A percentile compares a stretch with the other conserved stretches of the same genome.
Evolutionary conservation across 352 stramenopile species (phyloP).

Genomic region (Globisporangium heterothallicum): DNA sequence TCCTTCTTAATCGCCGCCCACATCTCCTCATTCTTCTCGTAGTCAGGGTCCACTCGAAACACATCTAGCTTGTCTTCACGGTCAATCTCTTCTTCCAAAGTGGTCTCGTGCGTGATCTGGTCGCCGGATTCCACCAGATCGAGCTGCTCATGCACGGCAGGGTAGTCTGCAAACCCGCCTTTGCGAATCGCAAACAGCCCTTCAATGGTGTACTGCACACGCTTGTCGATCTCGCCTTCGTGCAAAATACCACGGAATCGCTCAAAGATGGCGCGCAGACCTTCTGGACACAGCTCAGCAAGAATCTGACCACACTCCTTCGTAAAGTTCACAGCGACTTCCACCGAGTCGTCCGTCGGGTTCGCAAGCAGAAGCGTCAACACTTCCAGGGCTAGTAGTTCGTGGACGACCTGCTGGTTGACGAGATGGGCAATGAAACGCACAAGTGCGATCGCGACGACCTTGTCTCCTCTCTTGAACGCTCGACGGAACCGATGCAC

Average conservation of each 20-base stretch:
- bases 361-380: slow-evolving; percentile 95
- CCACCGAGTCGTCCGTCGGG: slow-evolving; percentile 97
- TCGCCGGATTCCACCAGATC: slow-evolving; percentile 98
- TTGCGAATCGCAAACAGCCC: slow-evolving; percentile 96
- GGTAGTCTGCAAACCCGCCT: slow-evolving; percentile 93
- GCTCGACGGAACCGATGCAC: slow-evolving; percentile 93
- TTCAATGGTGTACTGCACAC: slow-evolving; percentile 98
- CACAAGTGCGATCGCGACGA: slow-evolving; percentile 91
- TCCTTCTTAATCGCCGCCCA: slow-evolving; percentile 95
- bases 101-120: slow-evolving; percentile 98
- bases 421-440: slow-evolving; percentile 98
- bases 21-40: slow-evolving; percentile 94
- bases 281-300: slow-evolving; percentile 77
- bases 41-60: slow-evolving; percentile 94
- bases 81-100: slow-evolving; percentile 95
- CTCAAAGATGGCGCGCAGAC: slow-evolving; percentile 96
- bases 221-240: slow-evolving; percentile 96
- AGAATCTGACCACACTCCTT: slow-evolving; percentile 94
- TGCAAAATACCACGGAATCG: slow-evolving; percentile 96
- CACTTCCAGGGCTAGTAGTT: slow-evolving; percentile 97
- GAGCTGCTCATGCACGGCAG: slow-evolving; percentile 91
- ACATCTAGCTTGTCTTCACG: slow-evolving; percentile 95
- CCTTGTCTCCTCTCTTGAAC: slow-evolving; percentile 97
- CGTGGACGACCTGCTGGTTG: slow-evolving; percentile 97
- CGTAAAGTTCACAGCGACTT: slow-evolving; percentile 97